Evolutionary conservation across 768 basidiomycete genomes (phyloP), one percentile per base, ranked within the genome.

Genomic region (Leccinum rimulosum): DNA sequence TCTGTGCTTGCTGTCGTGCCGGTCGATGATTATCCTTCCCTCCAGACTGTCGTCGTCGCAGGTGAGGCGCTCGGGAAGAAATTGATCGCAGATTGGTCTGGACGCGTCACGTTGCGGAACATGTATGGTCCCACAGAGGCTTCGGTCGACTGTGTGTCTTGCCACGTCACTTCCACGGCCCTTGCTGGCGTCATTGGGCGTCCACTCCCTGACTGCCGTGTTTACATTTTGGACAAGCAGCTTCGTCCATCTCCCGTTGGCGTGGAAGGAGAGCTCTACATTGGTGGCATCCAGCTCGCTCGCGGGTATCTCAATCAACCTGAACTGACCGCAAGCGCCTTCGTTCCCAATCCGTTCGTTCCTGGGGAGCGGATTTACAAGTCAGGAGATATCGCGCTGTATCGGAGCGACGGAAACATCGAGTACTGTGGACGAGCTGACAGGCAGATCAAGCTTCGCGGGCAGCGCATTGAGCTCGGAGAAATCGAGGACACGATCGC

Each of bases 51-150:
- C 22, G 68, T 74, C 12, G 68, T 73, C 19, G 65, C 65, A 1
- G 65, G 65, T 15, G 65, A 66, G 50, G 65, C 66, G 9, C 65
- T 66, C 8, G 59, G 65, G n/a, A 66, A 61, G 50, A 67, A 66
- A 25, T 53, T 66, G 9, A 61, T 66, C n/a, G 57, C 66, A 50
- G 64, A 67, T 30, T 72, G 68, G 69, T 67, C 64, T 2, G 57
- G 58, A 35, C 64, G 49, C 3, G 68, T 74, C 52, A 64, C 57
- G 28, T 48, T 73, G 36, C 70, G 66, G 43, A 73, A 73, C 59
- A 72, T 69, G 68, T 74, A 74, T 48, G 72, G 72, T n/a, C 72
- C 72, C 11, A 73, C 72, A 6, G 72, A 73, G 50, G 66, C 73
- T 38, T 58, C 72, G 12, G 66, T 73, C 17, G 70, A 72, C 52